These are phyloP conservation scores for Porogramme epimiltina DNA, from an alignment of 1,284 basidiomycete genomes.

Conservation along the genomic window DNA sequence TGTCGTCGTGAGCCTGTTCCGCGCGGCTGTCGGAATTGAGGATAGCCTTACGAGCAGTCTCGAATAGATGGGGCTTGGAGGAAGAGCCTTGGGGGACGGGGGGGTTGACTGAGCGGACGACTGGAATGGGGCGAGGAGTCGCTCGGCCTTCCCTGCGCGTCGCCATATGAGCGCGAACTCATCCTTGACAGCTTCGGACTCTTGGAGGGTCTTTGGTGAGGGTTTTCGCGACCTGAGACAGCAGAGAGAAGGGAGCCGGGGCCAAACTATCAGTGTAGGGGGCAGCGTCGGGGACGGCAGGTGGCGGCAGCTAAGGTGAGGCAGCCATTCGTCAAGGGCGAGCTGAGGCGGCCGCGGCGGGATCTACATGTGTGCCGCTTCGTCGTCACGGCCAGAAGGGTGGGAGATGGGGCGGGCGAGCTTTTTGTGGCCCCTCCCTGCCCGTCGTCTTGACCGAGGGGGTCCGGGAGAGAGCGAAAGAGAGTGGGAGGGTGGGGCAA, in stretches of 20 bases:
- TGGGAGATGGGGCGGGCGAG: too few relatives aligned
- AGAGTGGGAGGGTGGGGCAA: too few relatives aligned
- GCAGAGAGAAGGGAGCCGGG: slow-evolving; percentile 29
- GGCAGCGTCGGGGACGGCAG: slow-evolving; percentile 13
- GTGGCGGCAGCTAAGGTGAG: slow-evolving; percentile 27
- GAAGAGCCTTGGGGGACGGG: slow-evolving; percentile 21
- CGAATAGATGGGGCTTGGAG: slow-evolving; percentile 24
- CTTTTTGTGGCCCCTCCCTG: too few relatives aligned
- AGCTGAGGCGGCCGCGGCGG: slow-evolving; percentile 25
- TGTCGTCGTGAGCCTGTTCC: slow-evolving; percentile 54
- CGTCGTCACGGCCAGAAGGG: too few relatives aligned
- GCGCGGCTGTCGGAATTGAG: slow-evolving; percentile 51
- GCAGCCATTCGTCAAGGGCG: slow-evolving; percentile 26
- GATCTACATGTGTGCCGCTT: too few relatives aligned
- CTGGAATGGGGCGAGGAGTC: slow-evolving; percentile 38
- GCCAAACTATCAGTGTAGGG: slow-evolving; percentile 12
- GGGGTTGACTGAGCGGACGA: slow-evolving; percentile 17
- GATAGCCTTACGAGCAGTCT: slow-evolving; percentile 37
- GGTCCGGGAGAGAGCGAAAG: too few relatives aligned
- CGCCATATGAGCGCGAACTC: slow-evolving; percentile 45
- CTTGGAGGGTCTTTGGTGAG: slow-evolving; percentile 53
- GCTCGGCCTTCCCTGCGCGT: slow-evolving; percentile 57
- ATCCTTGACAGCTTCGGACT: slow-evolving; percentile 49
- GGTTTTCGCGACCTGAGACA: slow-evolving; percentile 56
- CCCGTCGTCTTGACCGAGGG: too few relatives aligned